These are phyloP conservation scores for Plectosphaerella sp. DNA, from an alignment of 2,329 filamentous ascomycete genomes.

Conservation along the genomic window DNA sequence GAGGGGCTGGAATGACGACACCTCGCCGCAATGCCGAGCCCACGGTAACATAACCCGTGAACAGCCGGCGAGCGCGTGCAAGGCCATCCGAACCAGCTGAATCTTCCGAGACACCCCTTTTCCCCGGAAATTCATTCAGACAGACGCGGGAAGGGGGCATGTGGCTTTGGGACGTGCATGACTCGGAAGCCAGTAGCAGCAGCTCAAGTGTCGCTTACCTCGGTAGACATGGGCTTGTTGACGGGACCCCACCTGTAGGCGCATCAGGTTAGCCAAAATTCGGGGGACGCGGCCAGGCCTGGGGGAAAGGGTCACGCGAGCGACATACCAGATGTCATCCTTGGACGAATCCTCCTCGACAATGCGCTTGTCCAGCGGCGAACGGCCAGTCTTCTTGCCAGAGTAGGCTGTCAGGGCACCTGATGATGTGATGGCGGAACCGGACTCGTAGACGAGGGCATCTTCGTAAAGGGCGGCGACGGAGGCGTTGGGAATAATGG, in stretches of 20 bases:
- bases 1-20: slow-evolving; percentile 1
- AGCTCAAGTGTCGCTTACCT: slow-evolving; percentile 61
- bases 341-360: slow-evolving; percentile 88
- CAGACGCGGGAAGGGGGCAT: too few species aligned
- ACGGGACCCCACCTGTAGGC: slow-evolving; percentile 78
- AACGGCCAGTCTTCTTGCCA: slow-evolving; percentile 95
- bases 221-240: slow-evolving; percentile 97
- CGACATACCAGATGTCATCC: slow-evolving; percentile 75
- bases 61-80: neutral
- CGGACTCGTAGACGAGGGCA: slow-evolving; percentile 94
- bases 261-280: slow-evolving; percentile 7
- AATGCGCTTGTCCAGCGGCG: slow-evolving; percentile 94
- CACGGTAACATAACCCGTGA: neutral
- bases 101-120: too few species aligned
- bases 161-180: neutral
- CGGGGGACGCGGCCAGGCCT: neutral
- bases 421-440: slow-evolving; percentile 92
- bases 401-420: slow-evolving; percentile 97
- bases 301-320: neutral
- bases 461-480: slow-evolving; percentile 97
- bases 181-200: neutral
- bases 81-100: too few species aligned
- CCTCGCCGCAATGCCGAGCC: neutral
- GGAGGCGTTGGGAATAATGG: slow-evolving; percentile 95
- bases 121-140: too few species aligned